Conservation (phyloP, 371 early-diverging fungal genomes). For the Neoconidiobolus thromboides region DNA sequence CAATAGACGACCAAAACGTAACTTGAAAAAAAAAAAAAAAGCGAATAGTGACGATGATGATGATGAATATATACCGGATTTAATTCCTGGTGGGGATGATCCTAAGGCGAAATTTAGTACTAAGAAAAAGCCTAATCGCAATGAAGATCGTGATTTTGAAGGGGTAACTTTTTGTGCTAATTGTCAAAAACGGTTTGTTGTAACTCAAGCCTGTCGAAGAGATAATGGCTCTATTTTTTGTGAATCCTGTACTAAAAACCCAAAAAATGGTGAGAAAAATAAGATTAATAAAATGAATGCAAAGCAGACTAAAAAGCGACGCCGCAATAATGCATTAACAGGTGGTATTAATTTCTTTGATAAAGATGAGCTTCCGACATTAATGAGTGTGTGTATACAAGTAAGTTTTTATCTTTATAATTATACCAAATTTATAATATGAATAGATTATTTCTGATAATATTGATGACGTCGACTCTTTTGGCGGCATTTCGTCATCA, state of each 20-base stretch:
- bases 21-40: neutral
- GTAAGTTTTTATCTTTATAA: slow-evolving; percentile 13
- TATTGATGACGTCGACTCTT: slow-evolving; percentile 57
- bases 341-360: neutral
- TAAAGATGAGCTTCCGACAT: slow-evolving; percentile 15
- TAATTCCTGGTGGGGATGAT: too few relatives aligned
- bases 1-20: neutral
- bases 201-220: neutral
- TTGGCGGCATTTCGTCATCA: slow-evolving; percentile 52
- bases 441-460: slow-evolving; percentile 36
- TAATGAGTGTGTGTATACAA: slow-evolving; percentile 44
- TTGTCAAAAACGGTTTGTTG: neutral
- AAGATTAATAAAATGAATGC: neutral
- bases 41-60: neutral
- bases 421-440: neutral
- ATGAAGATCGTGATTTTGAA: neutral
- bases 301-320: neutral
- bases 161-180: neutral
- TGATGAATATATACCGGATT: too few relatives aligned
- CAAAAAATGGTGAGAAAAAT: neutral
- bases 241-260: neutral
- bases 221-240: neutral
- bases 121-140: too few relatives aligned
- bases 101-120: too few relatives aligned
- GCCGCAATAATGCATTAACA: neutral